phyloP scores from a whole-genome alignment of 768 basidiomycete genomes.

The Scleroderma bovista region DNA sequence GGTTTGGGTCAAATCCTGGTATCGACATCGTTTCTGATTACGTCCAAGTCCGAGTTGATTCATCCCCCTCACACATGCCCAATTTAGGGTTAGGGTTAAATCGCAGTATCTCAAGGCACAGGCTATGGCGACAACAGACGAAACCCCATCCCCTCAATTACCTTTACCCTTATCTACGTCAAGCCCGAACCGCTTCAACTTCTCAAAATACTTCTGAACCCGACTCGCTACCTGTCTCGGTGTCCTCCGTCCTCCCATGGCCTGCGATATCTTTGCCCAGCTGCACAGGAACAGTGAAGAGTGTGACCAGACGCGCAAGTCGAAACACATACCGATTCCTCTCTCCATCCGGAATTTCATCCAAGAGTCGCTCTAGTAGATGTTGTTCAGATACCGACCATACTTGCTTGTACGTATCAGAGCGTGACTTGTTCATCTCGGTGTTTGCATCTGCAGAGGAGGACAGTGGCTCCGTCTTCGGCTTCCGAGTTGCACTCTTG shows the following conservation, averaged over 20 bases:
- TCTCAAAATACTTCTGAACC: conserved; percentile 85
- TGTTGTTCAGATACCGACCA: conserved; percentile 78
- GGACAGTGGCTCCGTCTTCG: conserved; percentile 11
- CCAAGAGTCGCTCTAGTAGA: conserved; percentile 64
- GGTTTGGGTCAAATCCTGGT: conserved; percentile 74
- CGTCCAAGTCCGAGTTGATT: conserved; percentile 7
- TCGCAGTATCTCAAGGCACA: not conserved
- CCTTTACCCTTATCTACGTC: conserved; percentile 31
- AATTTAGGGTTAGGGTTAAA: conserved; percentile 15
- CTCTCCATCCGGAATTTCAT: conserved; percentile 73
- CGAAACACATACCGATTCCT: conserved; percentile 59
- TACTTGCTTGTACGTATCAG: conserved; percentile 76
- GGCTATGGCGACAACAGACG: not conserved
- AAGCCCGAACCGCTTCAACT: conserved; percentile 70
- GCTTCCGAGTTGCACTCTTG: conserved; percentile 11
- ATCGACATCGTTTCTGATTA: conserved; percentile 37
- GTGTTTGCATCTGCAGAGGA: conserved; percentile 12
- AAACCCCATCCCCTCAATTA: conserved; percentile 5
- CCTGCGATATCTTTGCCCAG: conserved; percentile 77
- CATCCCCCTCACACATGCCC: no score
- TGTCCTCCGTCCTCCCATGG: conserved; percentile 73
- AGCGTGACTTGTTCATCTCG: conserved; percentile 19
- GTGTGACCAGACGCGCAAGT: not conserved
- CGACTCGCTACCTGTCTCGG: conserved; percentile 84
- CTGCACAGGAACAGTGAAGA: conserved; percentile 29